phyloP scores from a whole-genome alignment of 495 filamentous ascomycete genomes.

The Podospora conica region DNA sequence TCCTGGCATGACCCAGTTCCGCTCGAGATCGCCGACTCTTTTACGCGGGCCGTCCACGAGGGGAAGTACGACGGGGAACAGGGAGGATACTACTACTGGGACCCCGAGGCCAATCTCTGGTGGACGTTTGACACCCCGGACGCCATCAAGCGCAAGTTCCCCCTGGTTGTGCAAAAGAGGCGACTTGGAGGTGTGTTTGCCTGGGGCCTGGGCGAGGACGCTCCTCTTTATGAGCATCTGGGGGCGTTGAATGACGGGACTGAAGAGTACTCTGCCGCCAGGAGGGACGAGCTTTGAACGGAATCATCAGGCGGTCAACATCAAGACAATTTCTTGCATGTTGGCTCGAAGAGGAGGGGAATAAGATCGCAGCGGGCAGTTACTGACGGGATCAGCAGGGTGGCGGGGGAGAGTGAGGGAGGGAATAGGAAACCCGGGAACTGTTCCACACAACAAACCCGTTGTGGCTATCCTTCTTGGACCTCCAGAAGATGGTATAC shows the following conservation, averaged over 20 bases:
- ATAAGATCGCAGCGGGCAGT: not conserved
- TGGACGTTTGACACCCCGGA: constrained; percentile 71
- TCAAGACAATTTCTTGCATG: not conserved
- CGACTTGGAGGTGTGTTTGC: constrained; percentile 64
- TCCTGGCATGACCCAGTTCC: constrained; percentile 53
- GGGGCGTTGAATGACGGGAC: constrained; percentile 46
- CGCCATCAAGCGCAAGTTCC: constrained; percentile 58
- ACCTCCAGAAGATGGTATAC: too few species aligned
- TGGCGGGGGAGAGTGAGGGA: too few species aligned
- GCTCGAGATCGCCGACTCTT: constrained; percentile 39
- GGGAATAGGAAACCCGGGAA: too few species aligned
- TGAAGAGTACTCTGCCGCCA: not conserved
- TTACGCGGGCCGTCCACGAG: constrained; percentile 45
- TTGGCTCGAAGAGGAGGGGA: not conserved
- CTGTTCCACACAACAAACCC: too few species aligned
- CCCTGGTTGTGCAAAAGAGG: constrained; percentile 50
- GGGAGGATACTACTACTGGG: constrained; percentile 68
- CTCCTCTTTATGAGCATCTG: constrained; percentile 51
- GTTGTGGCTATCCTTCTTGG: too few species aligned
- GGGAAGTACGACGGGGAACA: constrained; percentile 52
- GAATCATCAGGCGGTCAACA: not conserved
- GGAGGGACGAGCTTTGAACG: constrained; percentile 23
- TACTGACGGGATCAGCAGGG: too few species aligned
- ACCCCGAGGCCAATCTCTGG: constrained; percentile 52
- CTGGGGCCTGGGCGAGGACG: constrained; percentile 71